Evolutionary conservation across 140 eudicot genomes (phyloP).

Genomic region (Oenanthe javanica): DNA sequence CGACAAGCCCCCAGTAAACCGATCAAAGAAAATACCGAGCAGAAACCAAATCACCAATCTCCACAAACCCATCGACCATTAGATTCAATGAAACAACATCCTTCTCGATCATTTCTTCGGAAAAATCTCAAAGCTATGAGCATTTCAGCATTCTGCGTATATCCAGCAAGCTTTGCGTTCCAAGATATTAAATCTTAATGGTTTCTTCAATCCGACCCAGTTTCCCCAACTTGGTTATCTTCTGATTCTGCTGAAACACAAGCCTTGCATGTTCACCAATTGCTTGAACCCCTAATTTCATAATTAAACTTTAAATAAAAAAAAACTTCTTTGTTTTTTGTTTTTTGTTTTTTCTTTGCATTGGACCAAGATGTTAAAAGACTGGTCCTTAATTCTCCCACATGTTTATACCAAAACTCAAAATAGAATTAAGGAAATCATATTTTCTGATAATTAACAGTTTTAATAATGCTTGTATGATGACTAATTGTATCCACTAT

Average conservation of each 20-base stretch:
- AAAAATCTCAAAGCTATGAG: slow-evolving; percentile 27
- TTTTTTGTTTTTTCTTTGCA: no score
- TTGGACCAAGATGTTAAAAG: neutral
- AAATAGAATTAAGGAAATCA: neutral
- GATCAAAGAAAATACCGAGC: slow-evolving; percentile 37
- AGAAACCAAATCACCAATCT: slow-evolving; percentile 34
- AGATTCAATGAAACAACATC: slow-evolving; percentile 63
- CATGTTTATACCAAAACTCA: neutral
- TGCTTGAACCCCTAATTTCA: slow-evolving; percentile 25
- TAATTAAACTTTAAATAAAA: neutral
- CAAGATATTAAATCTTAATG: slow-evolving; percentile 39
- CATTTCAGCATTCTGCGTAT: slow-evolving; percentile 45
- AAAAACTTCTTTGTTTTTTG: neutral
- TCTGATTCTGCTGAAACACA: slow-evolving; percentile 37
- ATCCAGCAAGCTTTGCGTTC: slow-evolving; percentile 58
- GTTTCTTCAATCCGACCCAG: slow-evolving; percentile 52
- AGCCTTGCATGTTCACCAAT: slow-evolving; percentile 24
- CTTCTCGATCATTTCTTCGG: slow-evolving; percentile 41
- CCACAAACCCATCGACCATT: slow-evolving; percentile 54
- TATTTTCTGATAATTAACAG: neutral
- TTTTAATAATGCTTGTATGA: neutral
- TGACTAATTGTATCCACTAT: neutral
- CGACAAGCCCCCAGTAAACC: slow-evolving; percentile 47
- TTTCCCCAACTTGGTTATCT: slow-evolving; percentile 47
- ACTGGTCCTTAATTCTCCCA: neutral